Base-by-base conservation (phyloP, 2,329 filamentous ascomycete species). In the Paracorniculantispora psalliotae region DNA sequence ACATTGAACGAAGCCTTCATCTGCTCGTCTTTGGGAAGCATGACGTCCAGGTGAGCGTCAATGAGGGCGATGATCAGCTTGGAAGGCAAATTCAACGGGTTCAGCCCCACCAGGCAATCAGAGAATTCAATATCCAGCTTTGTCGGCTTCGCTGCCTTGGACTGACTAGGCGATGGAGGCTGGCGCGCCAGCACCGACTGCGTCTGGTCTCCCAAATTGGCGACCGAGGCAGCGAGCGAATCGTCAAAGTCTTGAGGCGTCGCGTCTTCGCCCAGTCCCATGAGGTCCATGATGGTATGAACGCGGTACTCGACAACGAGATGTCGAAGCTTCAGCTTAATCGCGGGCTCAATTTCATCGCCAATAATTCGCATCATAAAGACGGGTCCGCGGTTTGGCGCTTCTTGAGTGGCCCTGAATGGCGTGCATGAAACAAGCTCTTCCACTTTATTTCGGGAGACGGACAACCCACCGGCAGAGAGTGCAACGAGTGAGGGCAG, bases 331-430 rank as follows among this genome's bases (percentile, higher is more conserved):
- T 96, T 96, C 60, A 97, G 72, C 70, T 96, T 96, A 64, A 97
- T 79, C 7, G 91, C 86, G 0, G 96, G 93, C 63, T 97, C 93
- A 75, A 96, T 90, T 69, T 97, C 93, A 69, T 97, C 92, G 0
- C 91, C 91, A 64, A 99, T 90, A 75, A 96, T 89, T 52, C 94
- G 84, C 61, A 90, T 84, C 87, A 96, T 96, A 56, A 97, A 71
- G 63, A 92, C 90, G 1, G 75, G 73, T 4, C 67, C 65, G 43
- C 63, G 66, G 3, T 62, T 62, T 21, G 67, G 60, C 21, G 63
- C 60, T 5, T 71, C 69, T 19, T 65, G 69, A 43, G 66, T 50
- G n/a, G 67, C 62, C 7, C 65, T 64, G n/a, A 68, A 67, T 12
- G 64, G 50, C 13, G 68, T 66, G 21, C 79, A 85, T 43, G 86